These are phyloP conservation scores for Emergomyces orientalis DNA, from an alignment of 2,329 filamentous ascomycete species.

Conservation along the genomic window DNA sequence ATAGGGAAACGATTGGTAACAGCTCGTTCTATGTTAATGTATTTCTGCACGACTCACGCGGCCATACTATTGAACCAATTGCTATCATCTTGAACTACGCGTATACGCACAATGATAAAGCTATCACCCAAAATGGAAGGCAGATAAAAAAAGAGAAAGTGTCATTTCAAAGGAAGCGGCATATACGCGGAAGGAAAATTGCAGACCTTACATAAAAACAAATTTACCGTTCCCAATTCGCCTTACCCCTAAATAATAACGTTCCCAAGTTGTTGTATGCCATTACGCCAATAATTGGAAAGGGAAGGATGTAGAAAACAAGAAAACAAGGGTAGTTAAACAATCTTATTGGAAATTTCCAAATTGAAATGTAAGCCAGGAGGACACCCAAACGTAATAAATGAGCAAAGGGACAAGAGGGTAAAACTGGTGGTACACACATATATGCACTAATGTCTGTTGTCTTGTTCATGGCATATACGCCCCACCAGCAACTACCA, in stretches of 20 bases:
- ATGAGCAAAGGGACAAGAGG: neutral
- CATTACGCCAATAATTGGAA: neutral
- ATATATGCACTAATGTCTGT: neutral
- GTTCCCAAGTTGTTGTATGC: neutral
- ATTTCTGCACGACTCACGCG: neutral
- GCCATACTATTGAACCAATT: neutral
- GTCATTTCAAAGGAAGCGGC: neutral
- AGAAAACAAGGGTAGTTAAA: neutral
- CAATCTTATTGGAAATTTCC: neutral
- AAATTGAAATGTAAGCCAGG: neutral
- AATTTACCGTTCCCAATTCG: neutral
- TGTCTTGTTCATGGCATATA: constrained; percentile 44
- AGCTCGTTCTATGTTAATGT: neutral
- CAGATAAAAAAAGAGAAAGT: neutral
- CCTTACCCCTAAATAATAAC: neutral
- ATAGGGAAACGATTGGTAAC: too few species aligned
- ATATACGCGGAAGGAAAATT: neutral
- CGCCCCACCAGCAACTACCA: constrained; percentile 74
- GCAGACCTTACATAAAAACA: neutral
- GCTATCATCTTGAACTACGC: neutral
- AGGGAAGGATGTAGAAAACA: neutral
- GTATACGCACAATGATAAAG: neutral
- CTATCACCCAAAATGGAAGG: neutral
- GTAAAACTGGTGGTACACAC: neutral
- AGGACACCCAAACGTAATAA: neutral